Conservation (phyloP, 1,139 yeast genomes). For the Yamadazyma jaroonii region DNA sequence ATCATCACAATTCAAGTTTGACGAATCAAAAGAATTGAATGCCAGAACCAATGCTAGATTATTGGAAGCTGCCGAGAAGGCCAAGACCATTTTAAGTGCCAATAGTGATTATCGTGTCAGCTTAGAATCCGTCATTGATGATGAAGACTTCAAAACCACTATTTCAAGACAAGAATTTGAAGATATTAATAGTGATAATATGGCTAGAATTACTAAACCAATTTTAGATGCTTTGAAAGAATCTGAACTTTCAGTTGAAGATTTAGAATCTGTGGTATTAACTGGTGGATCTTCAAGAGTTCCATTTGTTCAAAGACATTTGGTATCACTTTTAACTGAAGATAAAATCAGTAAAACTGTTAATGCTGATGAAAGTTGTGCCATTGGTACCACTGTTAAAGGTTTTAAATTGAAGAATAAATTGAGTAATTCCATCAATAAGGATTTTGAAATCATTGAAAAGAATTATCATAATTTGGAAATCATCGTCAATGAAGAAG, state of each 20-base stretch:
- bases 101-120: conserved; percentile 72
- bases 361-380: conserved; percentile 95
- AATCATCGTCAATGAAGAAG: conserved; percentile 28
- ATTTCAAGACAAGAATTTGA: conserved; percentile 83
- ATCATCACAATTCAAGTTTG: conserved; percentile 38
- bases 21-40: conserved; percentile 34
- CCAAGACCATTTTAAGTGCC: conserved; percentile 82
- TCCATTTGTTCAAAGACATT: conserved; percentile 73
- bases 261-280: conserved; percentile 67
- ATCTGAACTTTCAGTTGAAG: conserved; percentile 24
- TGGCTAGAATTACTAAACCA: conserved; percentile 51
- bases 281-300: conserved; percentile 93
- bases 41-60: conserved; percentile 65
- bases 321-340: conserved; percentile 54
- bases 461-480: conserved; percentile 46
- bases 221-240: conserved; percentile 50
- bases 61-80: conserved; percentile 82
- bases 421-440: conserved; percentile 55
- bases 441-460: conserved; percentile 61
- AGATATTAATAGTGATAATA: conserved; percentile 43
- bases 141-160: conserved; percentile 64
- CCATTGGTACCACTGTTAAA: conserved; percentile 80
- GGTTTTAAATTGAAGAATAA: conserved; percentile 56
- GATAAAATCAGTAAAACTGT: conserved; percentile 78
- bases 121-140: conserved; percentile 68